Evolutionary conservation across 306 rosid genomes (phyloP).

Genomic region (Crataegus laevigata): DNA sequence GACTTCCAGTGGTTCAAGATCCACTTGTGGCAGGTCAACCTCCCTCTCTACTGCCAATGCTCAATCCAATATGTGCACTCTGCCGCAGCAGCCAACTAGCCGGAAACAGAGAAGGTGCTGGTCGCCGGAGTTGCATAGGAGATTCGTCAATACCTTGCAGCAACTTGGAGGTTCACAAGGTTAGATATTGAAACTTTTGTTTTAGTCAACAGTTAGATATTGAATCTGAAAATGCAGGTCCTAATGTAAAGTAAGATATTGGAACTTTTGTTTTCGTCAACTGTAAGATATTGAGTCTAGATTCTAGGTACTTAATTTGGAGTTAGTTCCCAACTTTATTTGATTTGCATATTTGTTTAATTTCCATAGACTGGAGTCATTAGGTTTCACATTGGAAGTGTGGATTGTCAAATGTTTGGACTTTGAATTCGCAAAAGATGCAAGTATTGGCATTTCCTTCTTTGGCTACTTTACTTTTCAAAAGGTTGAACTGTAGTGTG

Average conservation of each 20-base stretch:
- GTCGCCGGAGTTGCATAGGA: constrained; percentile 88
- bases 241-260: constrained; percentile 10
- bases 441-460: neutral
- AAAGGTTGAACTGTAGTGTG: constrained; percentile 8
- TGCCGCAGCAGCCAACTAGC: constrained; percentile 40
- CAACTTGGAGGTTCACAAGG: constrained; percentile 99
- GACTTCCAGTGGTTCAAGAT: constrained; percentile 47
- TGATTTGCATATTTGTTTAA: neutral
- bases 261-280: neutral
- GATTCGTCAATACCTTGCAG: constrained; percentile 81
- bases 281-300: constrained; percentile 31
- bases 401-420: constrained; percentile 9
- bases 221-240: constrained; percentile 2
- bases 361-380: neutral
- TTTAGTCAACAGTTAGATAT: constrained; percentile 28
- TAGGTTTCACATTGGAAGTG: neutral
- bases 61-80: constrained; percentile 32
- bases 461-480: constrained; percentile 1
- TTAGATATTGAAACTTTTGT: constrained; percentile 22
- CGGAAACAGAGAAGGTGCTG: constrained; percentile 96
- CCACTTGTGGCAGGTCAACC: constrained; percentile 36
- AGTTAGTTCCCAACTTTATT: constrained; percentile 13
- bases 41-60: constrained; percentile 40
- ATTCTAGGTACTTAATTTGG: constrained; percentile 16
- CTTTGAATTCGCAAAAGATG: constrained; percentile 2